Evolutionary conservation across 352 stramenopile genomes (phyloP), one percentile per base, ranked within the genome.

Genomic region (Pythium insidiosum): DNA sequence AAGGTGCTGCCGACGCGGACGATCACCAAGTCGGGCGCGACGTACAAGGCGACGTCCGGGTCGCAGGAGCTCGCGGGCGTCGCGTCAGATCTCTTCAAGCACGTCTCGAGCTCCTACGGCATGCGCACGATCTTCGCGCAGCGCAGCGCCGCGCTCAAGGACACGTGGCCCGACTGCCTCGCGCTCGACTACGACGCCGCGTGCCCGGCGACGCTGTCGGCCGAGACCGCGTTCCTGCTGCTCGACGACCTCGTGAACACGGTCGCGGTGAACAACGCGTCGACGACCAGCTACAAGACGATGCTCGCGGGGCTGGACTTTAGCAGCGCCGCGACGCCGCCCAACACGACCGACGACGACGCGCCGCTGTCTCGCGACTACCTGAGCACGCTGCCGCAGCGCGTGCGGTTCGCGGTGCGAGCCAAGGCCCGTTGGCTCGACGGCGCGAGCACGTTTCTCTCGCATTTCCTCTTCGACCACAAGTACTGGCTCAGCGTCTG

Each of bases 261-360:
- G 0, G 49, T 58, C 31, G 37, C 38, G 4, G 43, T 46, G 33
- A 63, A 63, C 35, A 39, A 31, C 38, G 48, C 47, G 43, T 18
- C 42, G 24, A 63, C 54, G 16, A 54, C 54, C 12, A 51, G 48
- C 35, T 63, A 63, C 48, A 57, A 58, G 48, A 63, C 54, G 16
- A 51, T 54, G 42, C 22, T 57, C 18, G 51, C 44, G n/a, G 15
- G 9, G 15, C 9, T 15, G 28, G 28, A 33, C 28, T 29, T 52
- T 22, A 48, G 42, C 7, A 36, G 23, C 2, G 49, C 48, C 2
- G 29, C 43, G 21, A 26, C 37, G 33, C 51, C 40, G 4, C 15
- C 33, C 1, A 15, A 50, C n/a, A 13, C n/a, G 12, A 23, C 50
- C 0, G 43, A 52, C 5, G 39, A 40, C 2, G 43, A 22, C 16